Evolutionary conservation across 352 stramenopile species (phyloP).

Genomic region (Pythium apleroticum): DNA sequence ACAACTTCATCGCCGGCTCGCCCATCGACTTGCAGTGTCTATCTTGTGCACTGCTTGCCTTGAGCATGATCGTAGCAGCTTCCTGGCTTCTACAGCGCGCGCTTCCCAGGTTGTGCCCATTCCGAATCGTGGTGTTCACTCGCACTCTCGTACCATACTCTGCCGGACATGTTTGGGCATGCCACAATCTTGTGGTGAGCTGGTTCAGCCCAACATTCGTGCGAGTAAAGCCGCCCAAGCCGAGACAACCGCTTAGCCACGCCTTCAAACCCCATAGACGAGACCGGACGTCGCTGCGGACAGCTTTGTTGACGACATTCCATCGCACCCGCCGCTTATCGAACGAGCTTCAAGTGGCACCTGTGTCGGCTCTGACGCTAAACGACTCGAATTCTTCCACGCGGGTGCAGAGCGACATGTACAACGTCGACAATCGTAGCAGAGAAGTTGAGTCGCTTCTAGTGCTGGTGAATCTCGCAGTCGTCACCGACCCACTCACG

Average conservation of each 20-base stretch:
- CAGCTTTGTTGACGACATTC: background rate
- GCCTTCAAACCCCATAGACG: background rate
- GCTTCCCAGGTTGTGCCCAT: background rate
- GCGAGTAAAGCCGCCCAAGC: background rate
- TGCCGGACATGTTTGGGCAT: background rate
- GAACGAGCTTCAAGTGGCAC: background rate
- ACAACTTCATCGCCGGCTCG: background rate
- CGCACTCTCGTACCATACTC: conserved; percentile 5
- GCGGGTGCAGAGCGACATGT: background rate
- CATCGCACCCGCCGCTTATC: background rate
- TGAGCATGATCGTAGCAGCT: background rate
- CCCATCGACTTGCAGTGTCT: conserved; percentile 4
- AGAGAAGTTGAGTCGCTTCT: conserved; percentile 7
- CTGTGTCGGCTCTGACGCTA: background rate
- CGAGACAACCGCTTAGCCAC: background rate
- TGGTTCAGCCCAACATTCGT: conserved; percentile 2
- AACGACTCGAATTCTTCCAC: no score
- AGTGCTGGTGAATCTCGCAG: conserved; percentile 14
- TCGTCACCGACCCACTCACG: conserved; percentile 13
- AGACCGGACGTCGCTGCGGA: background rate
- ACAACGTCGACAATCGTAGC: conserved; percentile 9
- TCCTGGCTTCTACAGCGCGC: background rate
- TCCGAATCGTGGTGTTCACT: background rate
- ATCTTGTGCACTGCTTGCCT: background rate
- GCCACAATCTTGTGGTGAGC: conserved; percentile 6